A percentile compares a stretch with the other conserved stretches of the same genome.
phyloP scores from a whole-genome alignment of 768 basidiomycete genomes.

The Hygrocybe coccinea region DNA sequence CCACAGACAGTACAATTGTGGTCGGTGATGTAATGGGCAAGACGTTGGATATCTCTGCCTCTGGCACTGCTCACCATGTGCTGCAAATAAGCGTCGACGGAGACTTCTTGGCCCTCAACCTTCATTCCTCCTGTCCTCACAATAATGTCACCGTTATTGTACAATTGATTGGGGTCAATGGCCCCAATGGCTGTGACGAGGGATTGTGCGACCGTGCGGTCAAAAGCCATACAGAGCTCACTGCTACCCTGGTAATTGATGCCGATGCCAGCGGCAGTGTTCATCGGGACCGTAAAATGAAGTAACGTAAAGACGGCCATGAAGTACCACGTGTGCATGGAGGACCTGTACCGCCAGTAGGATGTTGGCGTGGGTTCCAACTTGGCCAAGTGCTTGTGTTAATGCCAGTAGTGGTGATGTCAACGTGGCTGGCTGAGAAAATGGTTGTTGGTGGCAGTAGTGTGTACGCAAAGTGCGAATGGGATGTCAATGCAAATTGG shows the following conservation, averaged over 20 bases:
- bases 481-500: not conserved
- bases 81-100: constrained; percentile 3
- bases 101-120: too few species aligned
- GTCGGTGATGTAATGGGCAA: constrained; percentile 1
- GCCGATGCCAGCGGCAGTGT: too few species aligned
- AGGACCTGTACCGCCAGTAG: not conserved
- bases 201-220: not conserved
- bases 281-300: too few species aligned
- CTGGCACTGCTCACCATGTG: not conserved
- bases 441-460: not conserved
- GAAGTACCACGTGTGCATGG: not conserved
- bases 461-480: not conserved
- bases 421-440: not conserved
- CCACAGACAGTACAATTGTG: constrained; percentile 2
- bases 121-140: not conserved
- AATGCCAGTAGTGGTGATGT: not conserved
- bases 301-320: not conserved
- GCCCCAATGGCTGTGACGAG: not conserved
- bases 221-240: too few species aligned
- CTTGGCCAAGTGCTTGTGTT: not conserved
- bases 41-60: constrained; percentile 1
- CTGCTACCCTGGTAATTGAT: too few species aligned
- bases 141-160: not conserved
- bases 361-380: not conserved
- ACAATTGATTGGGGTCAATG: constrained; percentile 1